Conservation (phyloP, 352 stramenopile genomes). For the Pythium angustatum region DNA sequence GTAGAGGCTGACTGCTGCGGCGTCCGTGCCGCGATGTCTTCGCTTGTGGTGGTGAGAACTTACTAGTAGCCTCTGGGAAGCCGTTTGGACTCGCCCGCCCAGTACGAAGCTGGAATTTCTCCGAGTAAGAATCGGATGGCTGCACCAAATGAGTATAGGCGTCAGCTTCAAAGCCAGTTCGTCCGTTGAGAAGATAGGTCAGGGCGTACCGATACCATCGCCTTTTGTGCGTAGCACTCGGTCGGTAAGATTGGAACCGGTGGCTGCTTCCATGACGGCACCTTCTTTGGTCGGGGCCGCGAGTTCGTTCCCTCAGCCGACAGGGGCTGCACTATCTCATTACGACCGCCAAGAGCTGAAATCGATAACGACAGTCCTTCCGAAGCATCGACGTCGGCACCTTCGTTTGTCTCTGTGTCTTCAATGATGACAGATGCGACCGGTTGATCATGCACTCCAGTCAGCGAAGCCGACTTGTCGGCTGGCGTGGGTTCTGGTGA, state of each 20-base stretch:
- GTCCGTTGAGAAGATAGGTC: too few species aligned
- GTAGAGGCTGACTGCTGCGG: too few species aligned
- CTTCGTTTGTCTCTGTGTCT: neutral
- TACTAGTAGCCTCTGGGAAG: neutral
- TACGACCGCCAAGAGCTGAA: neutral
- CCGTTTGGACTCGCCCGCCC: slow-evolving; percentile 9
- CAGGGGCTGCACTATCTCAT: neutral
- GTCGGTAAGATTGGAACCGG: slow-evolving; percentile 56
- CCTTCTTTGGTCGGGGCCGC: slow-evolving; percentile 26
- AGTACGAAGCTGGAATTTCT: slow-evolving; percentile 35
- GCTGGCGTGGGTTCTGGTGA: neutral
- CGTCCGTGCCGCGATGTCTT: neutral
- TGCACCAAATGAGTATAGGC: neutral
- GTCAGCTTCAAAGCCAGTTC: neutral
- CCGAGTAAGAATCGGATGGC: slow-evolving; percentile 34
- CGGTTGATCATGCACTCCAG: neutral
- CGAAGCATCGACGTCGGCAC: neutral
- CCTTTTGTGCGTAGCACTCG: slow-evolving; percentile 56
- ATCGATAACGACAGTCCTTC: slow-evolving; percentile 1
- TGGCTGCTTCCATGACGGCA: slow-evolving; percentile 56
- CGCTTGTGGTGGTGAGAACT: neutral
- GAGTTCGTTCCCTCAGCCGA: neutral
- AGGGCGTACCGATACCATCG: slow-evolving; percentile 47
- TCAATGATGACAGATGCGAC: neutral
- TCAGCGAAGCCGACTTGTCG: neutral